phyloP scores from a whole-genome alignment of 371 early-diverging fungal genomes.

The Chytridiales sp. region DNA sequence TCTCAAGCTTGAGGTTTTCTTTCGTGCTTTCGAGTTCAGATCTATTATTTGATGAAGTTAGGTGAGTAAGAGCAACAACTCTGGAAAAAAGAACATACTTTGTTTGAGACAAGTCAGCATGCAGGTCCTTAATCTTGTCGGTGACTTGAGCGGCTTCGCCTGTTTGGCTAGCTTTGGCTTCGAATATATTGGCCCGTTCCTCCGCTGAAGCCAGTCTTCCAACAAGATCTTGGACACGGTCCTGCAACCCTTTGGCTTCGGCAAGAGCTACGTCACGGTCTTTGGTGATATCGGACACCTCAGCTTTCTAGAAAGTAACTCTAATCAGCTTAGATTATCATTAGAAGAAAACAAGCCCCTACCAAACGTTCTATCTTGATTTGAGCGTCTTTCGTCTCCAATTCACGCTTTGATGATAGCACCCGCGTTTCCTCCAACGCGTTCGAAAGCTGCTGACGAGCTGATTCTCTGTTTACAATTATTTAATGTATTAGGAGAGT shows the following conservation, averaged over 20 bases:
- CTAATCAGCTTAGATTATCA: constrained; percentile 8
- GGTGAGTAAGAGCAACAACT: neutral
- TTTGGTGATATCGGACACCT: constrained; percentile 13
- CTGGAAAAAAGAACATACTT: neutral
- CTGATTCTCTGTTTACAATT: constrained; percentile 4
- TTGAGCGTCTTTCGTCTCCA: constrained; percentile 29
- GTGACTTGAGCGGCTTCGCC: constrained; percentile 9
- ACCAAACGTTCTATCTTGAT: constrained; percentile 29
- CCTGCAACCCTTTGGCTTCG: constrained; percentile 13
- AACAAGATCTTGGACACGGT: constrained; percentile 29
- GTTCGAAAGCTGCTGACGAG: constrained; percentile 35
- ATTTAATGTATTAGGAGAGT: neutral
- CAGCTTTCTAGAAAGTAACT: constrained; percentile 6
- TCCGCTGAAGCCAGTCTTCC: constrained; percentile 29
- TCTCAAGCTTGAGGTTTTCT: constrained; percentile 29
- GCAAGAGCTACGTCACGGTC: constrained; percentile 16
- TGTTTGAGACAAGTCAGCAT: constrained; percentile 18
- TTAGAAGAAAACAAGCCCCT: constrained; percentile 17
- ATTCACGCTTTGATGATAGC: constrained; percentile 30
- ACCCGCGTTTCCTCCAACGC: constrained; percentile 30
- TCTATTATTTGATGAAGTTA: neutral
- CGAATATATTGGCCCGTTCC: constrained; percentile 24
- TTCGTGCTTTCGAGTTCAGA: constrained; percentile 29
- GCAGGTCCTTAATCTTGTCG: constrained; percentile 18
- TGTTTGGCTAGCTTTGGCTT: constrained; percentile 10